phyloP scores from a whole-genome alignment of 805 yeast species.

The Saccharomycopsis sp. region DNA sequence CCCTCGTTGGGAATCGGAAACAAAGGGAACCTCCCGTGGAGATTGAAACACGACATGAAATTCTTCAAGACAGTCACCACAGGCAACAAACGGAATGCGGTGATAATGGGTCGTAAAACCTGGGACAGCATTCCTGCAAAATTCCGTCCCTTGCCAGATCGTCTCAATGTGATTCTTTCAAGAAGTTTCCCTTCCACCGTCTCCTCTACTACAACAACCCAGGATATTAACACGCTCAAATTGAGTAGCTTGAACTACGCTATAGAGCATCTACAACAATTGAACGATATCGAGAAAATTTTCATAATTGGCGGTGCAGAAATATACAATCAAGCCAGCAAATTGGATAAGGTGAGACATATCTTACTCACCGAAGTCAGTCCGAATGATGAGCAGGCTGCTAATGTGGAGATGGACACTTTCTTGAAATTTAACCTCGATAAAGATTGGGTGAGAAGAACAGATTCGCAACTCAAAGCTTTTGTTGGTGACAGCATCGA shows the following conservation, averaged over 20 bases:
- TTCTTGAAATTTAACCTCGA: slow-evolving; percentile 34
- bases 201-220: background rate
- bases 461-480: slow-evolving; percentile 31
- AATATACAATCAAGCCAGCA: slow-evolving; percentile 55
- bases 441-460: slow-evolving; percentile 33
- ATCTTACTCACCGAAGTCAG: slow-evolving; percentile 66
- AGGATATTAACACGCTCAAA: slow-evolving; percentile 25
- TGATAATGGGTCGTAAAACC: slow-evolving; percentile 92
- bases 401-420: slow-evolving; percentile 58
- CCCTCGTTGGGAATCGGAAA: slow-evolving; percentile 82
- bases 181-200: slow-evolving; percentile 28
- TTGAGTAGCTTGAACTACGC: slow-evolving; percentile 42
- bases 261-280: slow-evolving; percentile 27
- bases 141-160: slow-evolving; percentile 74
- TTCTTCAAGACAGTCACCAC: slow-evolving; percentile 75
- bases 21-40: slow-evolving; percentile 84
- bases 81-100: slow-evolving; percentile 51
- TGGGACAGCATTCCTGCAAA: slow-evolving; percentile 88
- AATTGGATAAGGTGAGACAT: slow-evolving; percentile 41
- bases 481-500: slow-evolving; percentile 32
- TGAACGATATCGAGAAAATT: slow-evolving; percentile 43
- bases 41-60: slow-evolving; percentile 73
- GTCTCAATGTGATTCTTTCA: slow-evolving; percentile 73
- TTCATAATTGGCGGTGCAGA: slow-evolving; percentile 93
- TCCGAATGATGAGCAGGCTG: slow-evolving; percentile 25